Percentiles rank a stretch among this genome's conserved stretches.
Evolutionary conservation across 768 basidiomycete genomes (phyloP).

Genomic region (Tremella fuciformis): DNA sequence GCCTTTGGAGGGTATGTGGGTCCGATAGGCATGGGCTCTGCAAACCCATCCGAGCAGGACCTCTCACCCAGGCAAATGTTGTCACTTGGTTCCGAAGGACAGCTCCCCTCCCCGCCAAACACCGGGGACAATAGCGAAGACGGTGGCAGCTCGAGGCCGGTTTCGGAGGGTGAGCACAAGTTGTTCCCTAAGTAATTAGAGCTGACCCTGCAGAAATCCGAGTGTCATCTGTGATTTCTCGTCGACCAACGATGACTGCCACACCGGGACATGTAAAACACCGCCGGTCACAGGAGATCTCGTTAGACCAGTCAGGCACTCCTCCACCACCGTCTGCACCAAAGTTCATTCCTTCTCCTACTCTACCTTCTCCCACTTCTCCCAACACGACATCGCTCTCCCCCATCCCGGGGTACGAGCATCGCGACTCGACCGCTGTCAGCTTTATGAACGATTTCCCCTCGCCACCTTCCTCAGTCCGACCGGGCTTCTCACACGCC

Average conservation of each 20-base stretch:
- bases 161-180: too few relatives aligned
- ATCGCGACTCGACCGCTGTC: slow-evolving; percentile 15
- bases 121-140: too few relatives aligned
- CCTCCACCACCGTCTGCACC: too few relatives aligned
- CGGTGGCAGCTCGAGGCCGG: too few relatives aligned
- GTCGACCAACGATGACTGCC: slow-evolving; percentile 11
- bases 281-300: slow-evolving; percentile 4
- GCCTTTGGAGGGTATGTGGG: too few relatives aligned
- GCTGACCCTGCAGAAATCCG: slow-evolving; percentile 6
- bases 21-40: too few relatives aligned
- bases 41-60: too few relatives aligned
- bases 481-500: too few relatives aligned
- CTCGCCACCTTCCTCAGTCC: background rate
- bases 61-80: too few relatives aligned
- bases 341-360: background rate
- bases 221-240: background rate
- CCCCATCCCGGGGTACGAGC: background rate
- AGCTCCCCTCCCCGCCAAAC: too few relatives aligned
- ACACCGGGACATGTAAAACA: slow-evolving; percentile 5
- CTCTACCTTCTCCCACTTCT: background rate
- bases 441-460: slow-evolving; percentile 30
- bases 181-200: too few relatives aligned
- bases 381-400: background rate
- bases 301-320: background rate
- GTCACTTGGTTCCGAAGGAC: too few relatives aligned